Evolutionary conservation across 1,139 yeast species (phyloP).

Genomic region (Pneumocystis oryctolagi): DNA sequence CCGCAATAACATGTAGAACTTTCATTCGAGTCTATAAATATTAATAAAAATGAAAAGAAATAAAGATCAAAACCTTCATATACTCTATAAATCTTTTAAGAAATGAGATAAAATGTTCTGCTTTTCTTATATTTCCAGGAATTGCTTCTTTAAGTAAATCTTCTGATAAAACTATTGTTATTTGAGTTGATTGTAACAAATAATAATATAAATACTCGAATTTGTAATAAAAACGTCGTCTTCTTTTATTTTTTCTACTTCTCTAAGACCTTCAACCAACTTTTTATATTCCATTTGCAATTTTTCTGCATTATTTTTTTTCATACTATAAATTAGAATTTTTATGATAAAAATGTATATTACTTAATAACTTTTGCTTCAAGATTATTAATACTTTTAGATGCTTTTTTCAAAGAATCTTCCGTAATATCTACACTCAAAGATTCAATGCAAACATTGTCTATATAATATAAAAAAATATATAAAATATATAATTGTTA

Average conservation of each 20-base stretch:
- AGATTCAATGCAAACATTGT: constrained; percentile 95
- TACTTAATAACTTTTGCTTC: constrained; percentile 56
- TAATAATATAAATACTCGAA: constrained; percentile 29
- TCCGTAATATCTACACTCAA: constrained; percentile 74
- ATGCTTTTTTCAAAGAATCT: constrained; percentile 65
- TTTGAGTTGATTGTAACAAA: background rate
- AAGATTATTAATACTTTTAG: constrained; percentile 66
- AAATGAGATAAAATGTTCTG: constrained; percentile 90
- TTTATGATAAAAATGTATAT: background rate
- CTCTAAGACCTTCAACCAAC: constrained; percentile 75
- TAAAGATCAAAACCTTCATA: constrained; percentile 32
- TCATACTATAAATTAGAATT: constrained; percentile 30
- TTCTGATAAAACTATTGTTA: constrained; percentile 42
- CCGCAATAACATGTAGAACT: constrained; percentile 89
- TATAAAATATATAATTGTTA: background rate
- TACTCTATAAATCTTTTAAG: constrained; percentile 85
- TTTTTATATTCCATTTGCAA: constrained; percentile 82
- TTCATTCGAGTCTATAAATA: constrained; percentile 64
- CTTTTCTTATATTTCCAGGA: constrained; percentile 92
- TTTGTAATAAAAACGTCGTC: constrained; percentile 77
- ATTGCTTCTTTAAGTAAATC: constrained; percentile 83
- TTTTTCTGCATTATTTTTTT: constrained; percentile 64
- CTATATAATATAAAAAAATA: constrained; percentile 3
- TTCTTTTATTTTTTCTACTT: constrained; percentile 54
- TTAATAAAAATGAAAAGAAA: background rate